These are phyloP conservation scores for Psilocybe sp. DNA, from an alignment of 768 basidiomycete species.

Conservation along the genomic window DNA sequence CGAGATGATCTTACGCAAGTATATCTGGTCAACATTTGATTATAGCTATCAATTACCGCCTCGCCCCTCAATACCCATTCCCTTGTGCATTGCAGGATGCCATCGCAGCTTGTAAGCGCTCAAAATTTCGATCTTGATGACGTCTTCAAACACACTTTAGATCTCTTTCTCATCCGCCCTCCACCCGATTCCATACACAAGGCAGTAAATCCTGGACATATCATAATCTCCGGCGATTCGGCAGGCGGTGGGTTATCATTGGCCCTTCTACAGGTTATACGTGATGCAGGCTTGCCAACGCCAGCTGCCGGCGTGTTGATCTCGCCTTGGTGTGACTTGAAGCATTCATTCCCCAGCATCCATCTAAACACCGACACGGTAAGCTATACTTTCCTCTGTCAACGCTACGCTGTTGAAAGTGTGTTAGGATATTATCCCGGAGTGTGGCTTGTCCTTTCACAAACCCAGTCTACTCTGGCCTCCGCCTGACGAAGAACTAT, in stretches of 20 bases:
- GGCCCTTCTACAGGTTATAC: constrained; percentile 81
- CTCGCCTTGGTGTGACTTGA: constrained; percentile 91
- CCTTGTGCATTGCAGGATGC: constrained; percentile 90
- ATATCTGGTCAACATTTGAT: not conserved
- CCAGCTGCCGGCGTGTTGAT: constrained; percentile 90
- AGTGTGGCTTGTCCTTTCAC: constrained; percentile 73
- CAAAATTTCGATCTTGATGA: not conserved
- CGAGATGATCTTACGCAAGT: not conserved
- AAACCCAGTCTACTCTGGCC: constrained; percentile 81
- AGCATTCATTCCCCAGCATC: constrained; percentile 91
- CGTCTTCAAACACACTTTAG: constrained; percentile 31
- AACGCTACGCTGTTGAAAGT: not conserved
- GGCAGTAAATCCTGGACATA: constrained; percentile 76
- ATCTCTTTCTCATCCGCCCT: constrained; percentile 87
- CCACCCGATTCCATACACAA: constrained; percentile 75
- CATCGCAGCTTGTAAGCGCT: constrained; percentile 74
- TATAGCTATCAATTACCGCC: constrained; percentile 73
- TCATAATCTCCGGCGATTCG: constrained; percentile 88
- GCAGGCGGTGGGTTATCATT: constrained; percentile 89
- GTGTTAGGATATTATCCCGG: constrained; percentile 72
- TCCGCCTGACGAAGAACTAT: constrained; percentile 66
- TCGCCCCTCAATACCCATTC: constrained; percentile 97
- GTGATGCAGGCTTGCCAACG: constrained; percentile 76
- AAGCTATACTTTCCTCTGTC: constrained; percentile 15
- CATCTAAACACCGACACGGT: constrained; percentile 84